phyloP scores from a whole-genome alignment of 2,329 filamentous ascomycete genomes.

The Bertia moriformis region DNA sequence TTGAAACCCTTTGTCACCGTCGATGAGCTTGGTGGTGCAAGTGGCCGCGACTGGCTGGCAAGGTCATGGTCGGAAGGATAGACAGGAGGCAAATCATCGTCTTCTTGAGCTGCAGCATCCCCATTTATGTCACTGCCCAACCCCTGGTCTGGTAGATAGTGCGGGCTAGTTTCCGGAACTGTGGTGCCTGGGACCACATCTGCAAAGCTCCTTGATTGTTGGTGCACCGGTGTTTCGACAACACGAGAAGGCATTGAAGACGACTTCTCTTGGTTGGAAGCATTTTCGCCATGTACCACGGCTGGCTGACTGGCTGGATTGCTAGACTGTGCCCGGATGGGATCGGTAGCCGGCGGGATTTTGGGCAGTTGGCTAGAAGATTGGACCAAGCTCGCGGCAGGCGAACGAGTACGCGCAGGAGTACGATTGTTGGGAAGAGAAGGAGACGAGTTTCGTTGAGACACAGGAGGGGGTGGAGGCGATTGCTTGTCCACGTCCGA shows the following conservation, averaged over 20 bases:
- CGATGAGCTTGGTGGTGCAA: not conserved
- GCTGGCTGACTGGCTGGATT: not conserved
- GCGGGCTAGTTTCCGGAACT: slow-evolving; percentile 15
- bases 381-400: not conserved
- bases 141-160: not conserved
- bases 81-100: slow-evolving; percentile 4
- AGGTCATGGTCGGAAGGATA: not conserved
- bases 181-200: slow-evolving; percentile 8
- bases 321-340: not conserved
- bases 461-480: slow-evolving; percentile 3
- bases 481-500: no score
- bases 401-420: not conserved
- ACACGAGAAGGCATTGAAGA: slow-evolving; percentile 21
- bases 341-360: not conserved
- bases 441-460: not conserved
- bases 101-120: slow-evolving; percentile 14
- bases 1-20: not conserved
- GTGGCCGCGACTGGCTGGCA: not conserved
- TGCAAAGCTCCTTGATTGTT: slow-evolving; percentile 8
- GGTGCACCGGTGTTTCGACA: slow-evolving; percentile 20
- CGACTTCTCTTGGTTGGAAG: slow-evolving; percentile 10
- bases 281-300: no score
- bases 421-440: not conserved
- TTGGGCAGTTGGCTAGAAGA: not conserved
- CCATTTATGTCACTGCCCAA: slow-evolving; percentile 7